Evolutionary conservation across 2,329 filamentous ascomycete genomes (phyloP).

Genomic region (Ophiostoma piceae): DNA sequence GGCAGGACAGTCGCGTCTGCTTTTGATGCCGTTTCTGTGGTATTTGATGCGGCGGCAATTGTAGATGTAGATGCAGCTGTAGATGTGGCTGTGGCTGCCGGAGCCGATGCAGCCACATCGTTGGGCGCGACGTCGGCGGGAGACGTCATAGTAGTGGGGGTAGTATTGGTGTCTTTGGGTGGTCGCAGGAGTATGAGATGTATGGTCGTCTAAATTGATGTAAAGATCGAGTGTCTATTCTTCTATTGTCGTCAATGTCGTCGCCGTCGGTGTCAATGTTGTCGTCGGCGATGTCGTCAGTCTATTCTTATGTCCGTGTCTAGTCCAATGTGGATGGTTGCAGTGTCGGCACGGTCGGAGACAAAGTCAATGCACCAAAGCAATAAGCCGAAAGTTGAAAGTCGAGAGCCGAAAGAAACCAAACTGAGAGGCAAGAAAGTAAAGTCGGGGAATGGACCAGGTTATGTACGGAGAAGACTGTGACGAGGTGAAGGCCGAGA

Average conservation of each 20-base stretch:
- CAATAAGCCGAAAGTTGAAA: not conserved
- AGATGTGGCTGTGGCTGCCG: not conserved
- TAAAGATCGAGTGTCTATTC: not conserved
- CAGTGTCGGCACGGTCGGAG: slow-evolving; percentile 5
- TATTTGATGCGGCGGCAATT: not conserved
- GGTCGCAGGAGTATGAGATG: no score
- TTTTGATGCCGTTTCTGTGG: not conserved
- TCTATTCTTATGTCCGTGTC: not conserved
- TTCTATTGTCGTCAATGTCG: not conserved
- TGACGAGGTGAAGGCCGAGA: not conserved
- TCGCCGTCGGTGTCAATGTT: not conserved
- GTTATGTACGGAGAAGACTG: not conserved
- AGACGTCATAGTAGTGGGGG: slow-evolving; percentile 1
- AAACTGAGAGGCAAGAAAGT: not conserved
- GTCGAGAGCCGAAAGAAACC: not conserved
- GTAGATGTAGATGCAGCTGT: not conserved
- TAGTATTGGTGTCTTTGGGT: not conserved
- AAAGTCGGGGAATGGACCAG: not conserved
- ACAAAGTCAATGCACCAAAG: not conserved
- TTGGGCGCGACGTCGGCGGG: not conserved
- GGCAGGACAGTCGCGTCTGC: slow-evolving; percentile 30
- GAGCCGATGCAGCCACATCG: not conserved
- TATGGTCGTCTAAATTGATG: not conserved
- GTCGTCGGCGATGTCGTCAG: not conserved
- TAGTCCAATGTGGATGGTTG: not conserved